phyloP scores from a whole-genome alignment of 208 protist genomes.

The Tritrichomonas foetus region DNA sequence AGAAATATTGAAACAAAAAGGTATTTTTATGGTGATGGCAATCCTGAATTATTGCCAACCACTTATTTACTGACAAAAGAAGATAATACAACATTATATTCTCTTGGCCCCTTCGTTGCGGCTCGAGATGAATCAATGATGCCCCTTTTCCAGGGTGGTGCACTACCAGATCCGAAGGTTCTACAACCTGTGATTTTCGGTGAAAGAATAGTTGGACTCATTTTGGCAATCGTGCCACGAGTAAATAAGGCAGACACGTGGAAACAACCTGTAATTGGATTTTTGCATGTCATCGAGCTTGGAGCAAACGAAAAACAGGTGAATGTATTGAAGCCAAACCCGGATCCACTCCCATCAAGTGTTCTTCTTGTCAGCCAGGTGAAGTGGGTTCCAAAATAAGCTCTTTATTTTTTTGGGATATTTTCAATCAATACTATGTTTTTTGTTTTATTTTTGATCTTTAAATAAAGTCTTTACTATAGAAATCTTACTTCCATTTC shows the following conservation, averaged over 20 bases:
- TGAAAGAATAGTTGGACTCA: neutral
- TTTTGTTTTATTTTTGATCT: no score
- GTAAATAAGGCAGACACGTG: neutral
- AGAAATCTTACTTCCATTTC: no score
- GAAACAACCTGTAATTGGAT: neutral
- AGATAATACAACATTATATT: neutral
- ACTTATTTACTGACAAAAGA: neutral
- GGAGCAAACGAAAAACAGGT: neutral
- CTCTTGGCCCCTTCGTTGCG: neutral
- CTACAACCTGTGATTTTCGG: neutral
- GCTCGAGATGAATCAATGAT: neutral
- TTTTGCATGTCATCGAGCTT: neutral
- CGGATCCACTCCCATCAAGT: no score
- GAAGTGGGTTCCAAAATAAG: no score
- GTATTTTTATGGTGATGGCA: neutral
- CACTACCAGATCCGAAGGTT: neutral
- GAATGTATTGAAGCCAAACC: neutral
- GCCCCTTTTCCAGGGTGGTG: neutral
- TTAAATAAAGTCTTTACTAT: no score
- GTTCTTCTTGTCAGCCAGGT: no score
- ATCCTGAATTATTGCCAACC: neutral
- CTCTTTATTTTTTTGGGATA: no score
- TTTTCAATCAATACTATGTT: no score
- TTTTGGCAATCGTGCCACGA: neutral
- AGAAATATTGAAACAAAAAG: neutral